These are phyloP conservation scores for Allium cepa DNA, from an alignment of 106 monocot genomes.

Conservation along the genomic window DNA sequence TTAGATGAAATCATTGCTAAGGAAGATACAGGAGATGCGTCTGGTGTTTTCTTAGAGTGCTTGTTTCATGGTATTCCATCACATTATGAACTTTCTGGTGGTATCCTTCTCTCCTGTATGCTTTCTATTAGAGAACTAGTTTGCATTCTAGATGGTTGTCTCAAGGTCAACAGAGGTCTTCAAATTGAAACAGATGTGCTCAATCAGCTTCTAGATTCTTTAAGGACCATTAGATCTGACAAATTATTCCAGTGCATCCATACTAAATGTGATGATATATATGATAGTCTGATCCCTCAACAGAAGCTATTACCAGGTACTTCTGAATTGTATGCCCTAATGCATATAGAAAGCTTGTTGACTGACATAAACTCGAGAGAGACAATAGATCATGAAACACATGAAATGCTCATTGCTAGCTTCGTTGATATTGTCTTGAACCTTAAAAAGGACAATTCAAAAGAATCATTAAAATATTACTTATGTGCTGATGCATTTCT, in stretches of 20 bases:
- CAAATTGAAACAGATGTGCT: slow-evolving; percentile 21
- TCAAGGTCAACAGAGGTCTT: slow-evolving; percentile 36
- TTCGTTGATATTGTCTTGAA: slow-evolving; percentile 46
- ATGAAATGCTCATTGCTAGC: slow-evolving; percentile 52
- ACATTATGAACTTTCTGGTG: slow-evolving; percentile 38
- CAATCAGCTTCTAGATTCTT: slow-evolving; percentile 37
- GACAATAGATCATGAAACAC: slow-evolving; percentile 18
- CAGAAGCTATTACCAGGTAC: slow-evolving; percentile 27
- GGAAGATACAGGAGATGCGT: slow-evolving; percentile 14
- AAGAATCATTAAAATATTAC: slow-evolving; percentile 47
- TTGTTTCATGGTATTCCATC: slow-evolving; percentile 85
- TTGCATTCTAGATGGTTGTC: slow-evolving; percentile 37
- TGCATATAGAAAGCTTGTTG: slow-evolving; percentile 63
- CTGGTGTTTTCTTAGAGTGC: slow-evolving; percentile 24
- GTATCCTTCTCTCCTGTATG: slow-evolving; percentile 58
- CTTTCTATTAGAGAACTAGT: slow-evolving; percentile 60
- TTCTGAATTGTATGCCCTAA: slow-evolving; percentile 50
- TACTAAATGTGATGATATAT: slow-evolving; percentile 68
- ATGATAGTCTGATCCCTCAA: slow-evolving; percentile 25
- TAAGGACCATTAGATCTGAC: slow-evolving; percentile 65
- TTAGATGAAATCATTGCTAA: slow-evolving; percentile 39
- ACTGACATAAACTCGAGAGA: slow-evolving; percentile 31
- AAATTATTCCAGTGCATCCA: slow-evolving; percentile 43
- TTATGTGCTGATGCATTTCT: slow-evolving; percentile 29
- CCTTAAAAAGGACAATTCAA: slow-evolving; percentile 49